These are phyloP conservation scores for Oryza meridionalis DNA, from an alignment of 176 grass and related monocot species.

Conservation along the genomic window DNA sequence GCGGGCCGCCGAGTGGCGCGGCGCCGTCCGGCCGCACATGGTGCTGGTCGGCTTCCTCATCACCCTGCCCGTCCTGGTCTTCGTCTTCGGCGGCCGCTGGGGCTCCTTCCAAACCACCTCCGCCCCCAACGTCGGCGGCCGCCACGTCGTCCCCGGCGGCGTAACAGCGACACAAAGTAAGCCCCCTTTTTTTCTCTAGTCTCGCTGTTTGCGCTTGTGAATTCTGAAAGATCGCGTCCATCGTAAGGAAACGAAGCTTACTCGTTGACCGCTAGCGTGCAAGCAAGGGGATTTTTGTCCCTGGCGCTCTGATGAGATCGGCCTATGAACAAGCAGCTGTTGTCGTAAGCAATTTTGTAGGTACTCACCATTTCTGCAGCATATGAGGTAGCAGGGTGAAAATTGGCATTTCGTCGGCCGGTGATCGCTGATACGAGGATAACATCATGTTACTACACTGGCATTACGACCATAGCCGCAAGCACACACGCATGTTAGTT, in stretches of 20 bases:
- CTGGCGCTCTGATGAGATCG: not conserved
- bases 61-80: conserved; percentile 54
- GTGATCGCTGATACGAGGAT: conserved; percentile 9
- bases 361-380: not conserved
- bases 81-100: conserved; percentile 56
- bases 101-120: not conserved
- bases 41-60: conserved; percentile 68
- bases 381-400: not conserved
- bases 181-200: not conserved
- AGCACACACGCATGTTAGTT: not conserved
- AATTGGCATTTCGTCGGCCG: conserved; percentile 12
- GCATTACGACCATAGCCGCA: not conserved
- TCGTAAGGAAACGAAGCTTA: not conserved
- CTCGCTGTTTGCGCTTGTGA: not conserved
- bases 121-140: not conserved
- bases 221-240: conserved; percentile 1
- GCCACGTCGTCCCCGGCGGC: conserved; percentile 30
- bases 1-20: conserved; percentile 53
- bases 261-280: conserved; percentile 41
- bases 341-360: conserved; percentile 23
- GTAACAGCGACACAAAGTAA: conserved; percentile 20
- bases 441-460: not conserved
- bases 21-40: conserved; percentile 57
- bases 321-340: conserved; percentile 15
- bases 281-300: conserved; percentile 14